Percentiles rank a stretch among this genome's conserved stretches.
Evolutionary conservation across 2,329 filamentous ascomycete species (phyloP).

Genomic region (Neonectria magnoliae): DNA sequence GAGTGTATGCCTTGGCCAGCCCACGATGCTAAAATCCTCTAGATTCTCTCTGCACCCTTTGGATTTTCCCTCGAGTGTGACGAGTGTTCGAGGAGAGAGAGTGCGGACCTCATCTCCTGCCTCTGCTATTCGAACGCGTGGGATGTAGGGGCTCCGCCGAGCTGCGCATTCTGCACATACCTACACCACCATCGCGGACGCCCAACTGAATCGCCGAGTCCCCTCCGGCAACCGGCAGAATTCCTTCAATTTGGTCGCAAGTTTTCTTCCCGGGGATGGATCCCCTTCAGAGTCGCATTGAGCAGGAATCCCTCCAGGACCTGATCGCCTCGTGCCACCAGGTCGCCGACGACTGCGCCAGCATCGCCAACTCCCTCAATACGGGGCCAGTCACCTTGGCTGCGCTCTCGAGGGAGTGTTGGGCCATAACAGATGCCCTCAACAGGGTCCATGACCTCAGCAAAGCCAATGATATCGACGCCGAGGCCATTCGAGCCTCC

Average conservation of each 20-base stretch:
- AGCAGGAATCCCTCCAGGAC: conserved; percentile 39
- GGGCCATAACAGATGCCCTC: conserved; percentile 42
- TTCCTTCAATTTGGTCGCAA: conserved; percentile 18
- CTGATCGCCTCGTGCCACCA: conserved; percentile 41
- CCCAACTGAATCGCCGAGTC: conserved; percentile 5
- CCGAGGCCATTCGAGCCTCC: conserved; percentile 34
- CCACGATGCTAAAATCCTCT: conserved; percentile 23
- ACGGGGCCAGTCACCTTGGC: conserved; percentile 41
- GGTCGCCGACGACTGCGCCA: conserved; percentile 39
- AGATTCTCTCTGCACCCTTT: conserved; percentile 9
- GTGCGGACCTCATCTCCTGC: conserved; percentile 8
- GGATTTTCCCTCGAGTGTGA: conserved; percentile 12
- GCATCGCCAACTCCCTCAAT: conserved; percentile 41
- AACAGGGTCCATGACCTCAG: conserved; percentile 40
- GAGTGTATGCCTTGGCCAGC: conserved; percentile 29
- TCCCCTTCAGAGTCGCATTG: conserved; percentile 35
- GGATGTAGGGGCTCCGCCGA: conserved; percentile 6
- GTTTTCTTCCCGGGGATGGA: conserved; percentile 34
- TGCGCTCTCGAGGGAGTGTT: conserved; percentile 39
- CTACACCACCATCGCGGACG: not conserved
- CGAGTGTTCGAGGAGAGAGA: conserved; percentile 11
- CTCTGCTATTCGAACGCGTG: not conserved
- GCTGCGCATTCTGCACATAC: conserved; percentile 4
- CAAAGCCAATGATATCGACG: conserved; percentile 30
- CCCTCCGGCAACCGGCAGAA: not conserved